Evolutionary conservation across 176 grass and related monocot species (phyloP), one percentile per base, ranked within the genome.

Genomic region (Puccinellia tenuiflora): DNA sequence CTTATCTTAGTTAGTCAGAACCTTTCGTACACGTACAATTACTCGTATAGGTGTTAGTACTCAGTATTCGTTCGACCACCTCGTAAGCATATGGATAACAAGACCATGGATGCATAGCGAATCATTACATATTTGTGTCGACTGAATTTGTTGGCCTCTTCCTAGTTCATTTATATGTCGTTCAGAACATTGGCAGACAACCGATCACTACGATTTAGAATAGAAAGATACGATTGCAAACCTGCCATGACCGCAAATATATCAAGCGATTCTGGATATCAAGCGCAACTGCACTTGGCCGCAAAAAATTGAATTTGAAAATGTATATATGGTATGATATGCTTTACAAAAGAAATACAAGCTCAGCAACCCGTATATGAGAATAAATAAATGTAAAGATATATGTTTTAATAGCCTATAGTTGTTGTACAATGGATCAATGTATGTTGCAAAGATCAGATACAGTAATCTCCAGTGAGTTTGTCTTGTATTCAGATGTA

Each of bases 351-450:
- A 72, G 33, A 77, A 28, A 26, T 83, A 75, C 63, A 79, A 52
- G 72, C 53, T 13, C 52, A 53, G 66, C 7, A 45, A 73, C 20
- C 20, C 22, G 21, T 53, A 68, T 76, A 14, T 48, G 67, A 48
- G 5, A 63, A 81, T 68, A 61, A 81, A 77, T n/a, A 17, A 51
- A 63, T 60, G 62, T 80, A 73, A 73, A 29, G 10, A 47, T 29
- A 52, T 59, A 39, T n/a, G 56, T 2, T 85, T 24, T 20, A 47
- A 18, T 79, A 61, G 30, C 53, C 54, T 90, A 86, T 63, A 63
- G 39, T 21, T 81, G 77, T 80, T 77, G 39, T 85, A 81, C 71
- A 85, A 48, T 60, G 37, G 37, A 67, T 14, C 46, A 25, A 63
- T 34, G 16, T 42, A 24, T 48, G 46, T 31, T 33, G 42, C 40